Percentiles rank a stretch among this genome's conserved stretches.
Evolutionary conservation across 495 filamentous ascomycete genomes (phyloP).

Genomic region (Lophiotrema nucula): DNA sequence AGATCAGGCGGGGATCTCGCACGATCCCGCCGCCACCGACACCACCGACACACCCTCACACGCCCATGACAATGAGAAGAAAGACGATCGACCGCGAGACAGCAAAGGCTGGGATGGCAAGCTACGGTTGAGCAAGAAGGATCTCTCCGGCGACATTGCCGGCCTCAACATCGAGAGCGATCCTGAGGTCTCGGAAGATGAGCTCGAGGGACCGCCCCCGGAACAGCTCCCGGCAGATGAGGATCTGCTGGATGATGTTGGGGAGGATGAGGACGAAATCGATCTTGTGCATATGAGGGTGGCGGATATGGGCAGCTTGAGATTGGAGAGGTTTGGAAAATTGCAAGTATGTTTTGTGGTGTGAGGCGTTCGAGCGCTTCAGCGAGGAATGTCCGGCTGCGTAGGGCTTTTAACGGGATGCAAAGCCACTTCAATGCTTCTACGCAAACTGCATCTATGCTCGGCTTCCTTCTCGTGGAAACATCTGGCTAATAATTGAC

Average conservation of each 20-base stretch:
- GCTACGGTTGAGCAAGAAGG: constrained; percentile 67
- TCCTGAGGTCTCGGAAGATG: constrained; percentile 68
- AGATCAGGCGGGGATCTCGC: too few species aligned
- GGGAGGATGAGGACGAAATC: constrained; percentile 62
- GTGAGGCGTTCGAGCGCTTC: too few species aligned
- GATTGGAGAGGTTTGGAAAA: constrained; percentile 76
- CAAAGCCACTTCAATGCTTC: too few species aligned
- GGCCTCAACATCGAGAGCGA: constrained; percentile 79
- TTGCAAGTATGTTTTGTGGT: constrained; percentile 60
- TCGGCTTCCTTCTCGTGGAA: background rate
- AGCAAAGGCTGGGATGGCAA: constrained; percentile 95
- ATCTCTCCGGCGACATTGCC: constrained; percentile 67
- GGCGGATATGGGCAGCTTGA: constrained; percentile 71
- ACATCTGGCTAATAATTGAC: constrained; percentile 12
- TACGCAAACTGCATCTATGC: background rate
- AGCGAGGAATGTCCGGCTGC: too few species aligned
- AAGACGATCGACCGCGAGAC: constrained; percentile 25
- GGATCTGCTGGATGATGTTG: constrained; percentile 25
- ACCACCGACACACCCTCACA: too few species aligned
- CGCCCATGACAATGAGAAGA: too few species aligned
- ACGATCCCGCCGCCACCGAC: too few species aligned
- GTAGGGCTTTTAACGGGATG: too few species aligned
- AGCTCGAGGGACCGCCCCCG: constrained; percentile 38
- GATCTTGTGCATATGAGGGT: constrained; percentile 86
- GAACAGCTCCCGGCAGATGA: constrained; percentile 68